Evolutionary conservation across 2,329 filamentous ascomycete genomes (phyloP), one percentile per base, ranked within the genome.

Genomic region (Tolypocladium paradoxum): DNA sequence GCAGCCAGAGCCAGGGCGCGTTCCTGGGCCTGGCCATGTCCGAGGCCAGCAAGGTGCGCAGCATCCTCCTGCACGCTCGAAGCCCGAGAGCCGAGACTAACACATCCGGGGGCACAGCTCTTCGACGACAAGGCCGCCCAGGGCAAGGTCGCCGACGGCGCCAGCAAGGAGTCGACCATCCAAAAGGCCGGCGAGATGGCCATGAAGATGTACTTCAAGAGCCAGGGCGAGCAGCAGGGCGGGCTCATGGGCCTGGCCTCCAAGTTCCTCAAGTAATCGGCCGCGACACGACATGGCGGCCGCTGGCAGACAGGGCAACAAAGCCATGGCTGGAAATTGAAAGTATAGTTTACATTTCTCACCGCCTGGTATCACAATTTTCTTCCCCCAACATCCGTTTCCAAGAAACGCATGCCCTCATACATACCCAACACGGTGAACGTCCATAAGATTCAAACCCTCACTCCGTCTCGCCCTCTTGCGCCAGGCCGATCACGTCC

Each of bases 201-300:
- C 3, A 70, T 96, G 62, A 90, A 95, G 79, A 87, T 96, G 82
- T 96, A 91, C 70, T 73, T 95, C 75, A 91, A 95, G 80, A 83
- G 79, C 61, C 78, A 90, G 66, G 78, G 78, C 22, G 69, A 76
- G 57, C 54, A 62, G 56, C 56, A 64, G 53, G 75, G 69, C 27
- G 66, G 75, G 6, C 62, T 81, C 51, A 54, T 75, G 61, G 63
- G 68, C 27, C 56, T 80, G 61, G 77, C 76, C 6, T 68, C 69
- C 60, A 76, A 78, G 68, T 78, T 76, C 54, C 61, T 78, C 27
- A 37, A 55, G 14, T 48, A 35, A 47, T 14, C 6, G 6, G 11
- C n/a, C 4, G 27, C 18, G 9, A 31, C 18, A 20, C 9, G 18
- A 16, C 22, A 20, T 46, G 18, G 9, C 24, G 40, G 12, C 40